phyloP scores from a whole-genome alignment of 768 basidiomycete species.

The Aureoboletus auriporus region DNA sequence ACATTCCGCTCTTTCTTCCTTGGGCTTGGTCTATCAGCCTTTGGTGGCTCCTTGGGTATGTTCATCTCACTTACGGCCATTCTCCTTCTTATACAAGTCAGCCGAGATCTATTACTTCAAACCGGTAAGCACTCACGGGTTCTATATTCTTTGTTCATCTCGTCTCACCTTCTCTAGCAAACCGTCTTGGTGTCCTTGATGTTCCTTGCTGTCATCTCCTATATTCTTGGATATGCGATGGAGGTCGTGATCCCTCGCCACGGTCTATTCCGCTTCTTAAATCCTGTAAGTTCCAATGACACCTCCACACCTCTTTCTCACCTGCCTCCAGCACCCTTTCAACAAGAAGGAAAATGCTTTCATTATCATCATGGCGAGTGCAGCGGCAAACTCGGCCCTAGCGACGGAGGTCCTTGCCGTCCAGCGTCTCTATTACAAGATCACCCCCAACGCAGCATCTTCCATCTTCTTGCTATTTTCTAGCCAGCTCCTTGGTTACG shows the following conservation, averaged over 20 bases:
- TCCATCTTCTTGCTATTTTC: slow-evolving; percentile 43
- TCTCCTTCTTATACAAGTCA: slow-evolving; percentile 14
- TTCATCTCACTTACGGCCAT: background rate
- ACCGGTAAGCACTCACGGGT: slow-evolving; percentile 32
- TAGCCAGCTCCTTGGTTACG: slow-evolving; percentile 43
- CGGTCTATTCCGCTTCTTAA: slow-evolving; percentile 46
- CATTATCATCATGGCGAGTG: slow-evolving; percentile 54
- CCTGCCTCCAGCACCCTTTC: slow-evolving; percentile 44
- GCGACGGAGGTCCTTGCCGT: slow-evolving; percentile 53
- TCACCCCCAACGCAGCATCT: slow-evolving; percentile 42
- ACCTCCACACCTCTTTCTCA: background rate
- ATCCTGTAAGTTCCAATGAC: slow-evolving; percentile 32
- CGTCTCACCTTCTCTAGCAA: slow-evolving; percentile 35
- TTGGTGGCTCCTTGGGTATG: slow-evolving; percentile 48
- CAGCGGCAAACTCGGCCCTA: slow-evolving; percentile 50
- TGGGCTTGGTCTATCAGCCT: slow-evolving; percentile 48
- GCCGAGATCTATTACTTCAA: slow-evolving; percentile 63
- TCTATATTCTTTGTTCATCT: background rate
- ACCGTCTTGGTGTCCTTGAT: slow-evolving; percentile 47
- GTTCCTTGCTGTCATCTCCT: slow-evolving; percentile 52
- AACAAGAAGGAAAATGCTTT: slow-evolving; percentile 60
- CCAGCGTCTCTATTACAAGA: slow-evolving; percentile 50
- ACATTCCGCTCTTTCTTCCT: slow-evolving; percentile 48
- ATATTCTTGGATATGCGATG: slow-evolving; percentile 44
- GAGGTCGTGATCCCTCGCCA: slow-evolving; percentile 43